Base-by-base conservation (phyloP, 371 early-diverging fungal genomes). In the Batrachochytrium dendrobatidis region DNA sequence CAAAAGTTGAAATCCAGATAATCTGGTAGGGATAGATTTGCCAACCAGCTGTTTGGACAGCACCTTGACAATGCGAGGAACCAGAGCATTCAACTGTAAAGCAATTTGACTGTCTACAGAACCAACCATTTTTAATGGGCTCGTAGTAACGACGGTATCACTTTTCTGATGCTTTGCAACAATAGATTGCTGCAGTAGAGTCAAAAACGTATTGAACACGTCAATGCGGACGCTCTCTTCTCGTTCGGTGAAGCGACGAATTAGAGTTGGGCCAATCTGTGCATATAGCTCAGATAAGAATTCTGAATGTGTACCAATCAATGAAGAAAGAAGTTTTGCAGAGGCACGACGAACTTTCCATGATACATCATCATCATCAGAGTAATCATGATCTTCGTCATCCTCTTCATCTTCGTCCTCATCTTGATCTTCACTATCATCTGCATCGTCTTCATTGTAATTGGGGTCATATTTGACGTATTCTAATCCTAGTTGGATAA, bases 311-410 rank as follows among this genome's bases (percentile, higher is more conserved):
- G 86, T 86, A 26, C 46, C 83, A 29, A 92, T 80, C 24, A 84
- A 58, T 6, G 91, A 84, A 0, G 87, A 69, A 15, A 96, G 73
- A 12, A 93, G 74, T 65, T 89, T 91, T 35, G 90, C 82, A 10
- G 91, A 81, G 3, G 91, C 82, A 8, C 91, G 82, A 35, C 97
- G 89, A 15, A 94, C 91, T 65, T 94, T 92, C 94, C 94, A 94
- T 0, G 92, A 87, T 69, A 77, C 87, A 30, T 89, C 90, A 3
- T 89, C 80, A 34, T 75, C 76, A 55, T 74, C 74, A 0, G 87
- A 86, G 70, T 87, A 90, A 34, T 73, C 75, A 7, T 31, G 25
- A 17, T 74, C 78, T 57, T 75, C 81, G 30, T 89, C 88, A 28
- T 85, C 90, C 24, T 80, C 87, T 29, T 83, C 86, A 4, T 87